Evolutionary conservation across 352 stramenopile genomes (phyloP), one percentile per base, ranked within the genome.

Genomic region (Pythium oligandrum): DNA sequence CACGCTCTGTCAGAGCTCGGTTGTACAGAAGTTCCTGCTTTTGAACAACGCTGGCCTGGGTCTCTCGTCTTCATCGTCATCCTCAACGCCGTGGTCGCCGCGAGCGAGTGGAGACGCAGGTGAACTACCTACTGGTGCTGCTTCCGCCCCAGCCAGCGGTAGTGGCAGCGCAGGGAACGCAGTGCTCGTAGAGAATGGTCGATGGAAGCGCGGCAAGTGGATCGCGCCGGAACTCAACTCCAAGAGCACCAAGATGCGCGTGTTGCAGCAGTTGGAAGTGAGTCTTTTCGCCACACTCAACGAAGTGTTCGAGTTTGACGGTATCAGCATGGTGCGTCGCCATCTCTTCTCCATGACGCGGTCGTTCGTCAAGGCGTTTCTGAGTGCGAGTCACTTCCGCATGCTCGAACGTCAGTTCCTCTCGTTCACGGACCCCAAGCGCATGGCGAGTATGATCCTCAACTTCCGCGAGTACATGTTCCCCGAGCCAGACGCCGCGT

Each of bases 251-350:
- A 92, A 91, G 61, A 89, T 94, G 70, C 73, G 74, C 44, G 68
- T 90, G 33, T 61, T 94, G 47, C 84, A 91, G 57, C 71, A 85
- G 49, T 75, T 91, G 39, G 84, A 94, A 63, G 78, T 88, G 49
- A 86, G 75, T 57, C 55, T 94, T 12, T 90, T 91, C 45, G 71
- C 81, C 8, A 68, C 86, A 10, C 49, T 90, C 30, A 73, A 85
- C 51, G 84, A 94, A 51, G 59, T 91, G 38, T 93, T 94, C 45
- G 84, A 94, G 63, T 88, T 94, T 45, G 82, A 94, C 55, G 84
- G 82, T 38, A 84, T 94, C n/a, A 73, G 78, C 31, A 60, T 92
- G 51, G 64, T 94, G 54, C 78, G 82, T 4, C 74, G 84, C 10
- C 81, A 94, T n/a, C 70, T 94, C n/a, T 90, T 94, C 55, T 70